phyloP scores from a whole-genome alignment of 2,329 filamentous ascomycete species.

The Botrytis pseudocinerea region DNA sequence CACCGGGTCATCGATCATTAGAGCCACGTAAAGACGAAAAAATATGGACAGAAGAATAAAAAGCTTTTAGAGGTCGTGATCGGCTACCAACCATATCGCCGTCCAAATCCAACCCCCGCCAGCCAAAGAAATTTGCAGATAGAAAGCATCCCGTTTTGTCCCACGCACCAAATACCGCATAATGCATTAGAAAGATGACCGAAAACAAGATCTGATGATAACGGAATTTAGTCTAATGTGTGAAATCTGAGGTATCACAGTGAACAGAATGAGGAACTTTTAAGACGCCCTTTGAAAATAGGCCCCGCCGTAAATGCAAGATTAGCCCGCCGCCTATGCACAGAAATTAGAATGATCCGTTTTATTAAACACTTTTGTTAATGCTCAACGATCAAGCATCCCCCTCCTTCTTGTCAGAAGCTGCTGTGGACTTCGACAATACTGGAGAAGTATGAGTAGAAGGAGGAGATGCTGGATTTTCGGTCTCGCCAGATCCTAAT shows the following conservation, averaged over 20 bases:
- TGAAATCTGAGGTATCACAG: conserved; percentile 48
- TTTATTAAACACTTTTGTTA: conserved; percentile 43
- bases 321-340: conserved; percentile 48
- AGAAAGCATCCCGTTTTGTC: conserved; percentile 40
- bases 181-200: conserved; percentile 34
- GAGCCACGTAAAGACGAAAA: conserved; percentile 17
- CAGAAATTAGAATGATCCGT: conserved; percentile 45
- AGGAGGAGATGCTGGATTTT: conserved; percentile 68
- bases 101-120: conserved; percentile 32
- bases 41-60: conserved; percentile 22
- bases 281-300: conserved; percentile 46
- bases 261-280: conserved; percentile 47
- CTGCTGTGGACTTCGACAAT: conserved; percentile 61
- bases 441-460: conserved; percentile 67
- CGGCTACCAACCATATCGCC: background rate
- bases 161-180: conserved; percentile 36
- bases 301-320: conserved; percentile 48
- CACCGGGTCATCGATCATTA: conserved; percentile 22
- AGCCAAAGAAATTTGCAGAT: conserved; percentile 36
- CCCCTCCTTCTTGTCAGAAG: conserved; percentile 54
- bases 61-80: conserved; percentile 22
- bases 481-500: conserved; percentile 53
- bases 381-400: conserved; percentile 42
- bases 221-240: conserved; percentile 41
- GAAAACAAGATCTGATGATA: conserved; percentile 39